Conservation (phyloP, 306 rosid genomes). For the Pyrus betulifolia region DNA sequence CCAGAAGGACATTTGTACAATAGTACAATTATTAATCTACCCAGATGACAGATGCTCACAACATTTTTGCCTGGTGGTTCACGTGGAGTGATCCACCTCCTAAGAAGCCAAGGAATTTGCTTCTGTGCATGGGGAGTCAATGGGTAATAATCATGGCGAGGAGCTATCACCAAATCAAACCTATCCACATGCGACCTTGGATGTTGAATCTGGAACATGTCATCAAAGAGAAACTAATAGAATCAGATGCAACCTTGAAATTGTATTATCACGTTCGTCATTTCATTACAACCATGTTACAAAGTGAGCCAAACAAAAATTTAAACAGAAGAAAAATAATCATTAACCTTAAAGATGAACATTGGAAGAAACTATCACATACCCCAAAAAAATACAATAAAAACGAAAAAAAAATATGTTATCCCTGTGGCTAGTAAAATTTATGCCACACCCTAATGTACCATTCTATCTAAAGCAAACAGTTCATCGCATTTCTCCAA, state of each 20-base stretch:
- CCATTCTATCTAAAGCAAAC: background rate
- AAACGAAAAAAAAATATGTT: background rate
- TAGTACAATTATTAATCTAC: conserved; percentile 10
- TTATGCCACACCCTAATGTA: background rate
- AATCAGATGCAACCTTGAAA: background rate
- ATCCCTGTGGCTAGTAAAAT: background rate
- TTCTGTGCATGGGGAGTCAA: conserved; percentile 56
- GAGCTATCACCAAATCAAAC: conserved; percentile 87
- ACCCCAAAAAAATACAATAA: background rate
- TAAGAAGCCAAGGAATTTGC: conserved; percentile 72
- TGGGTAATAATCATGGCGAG: conserved; percentile 80
- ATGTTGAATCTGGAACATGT: conserved; percentile 75
- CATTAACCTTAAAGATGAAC: background rate
- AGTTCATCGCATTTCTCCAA: background rate
- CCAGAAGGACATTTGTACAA: background rate
- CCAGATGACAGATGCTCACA: conserved; percentile 39
- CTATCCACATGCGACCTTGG: conserved; percentile 63
- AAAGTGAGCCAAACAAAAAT: background rate
- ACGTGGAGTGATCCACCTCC: conserved; percentile 78
- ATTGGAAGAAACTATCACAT: background rate
- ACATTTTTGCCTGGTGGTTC: conserved; percentile 79
- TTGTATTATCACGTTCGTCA: background rate
- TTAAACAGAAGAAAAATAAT: background rate
- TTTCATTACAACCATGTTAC: background rate
- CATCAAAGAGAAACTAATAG: conserved; percentile 12